Evolutionary conservation across 1,139 yeast species (phyloP), one percentile per base, ranked within the genome.

Genomic region (Debaryomyces psychrophilus): DNA sequence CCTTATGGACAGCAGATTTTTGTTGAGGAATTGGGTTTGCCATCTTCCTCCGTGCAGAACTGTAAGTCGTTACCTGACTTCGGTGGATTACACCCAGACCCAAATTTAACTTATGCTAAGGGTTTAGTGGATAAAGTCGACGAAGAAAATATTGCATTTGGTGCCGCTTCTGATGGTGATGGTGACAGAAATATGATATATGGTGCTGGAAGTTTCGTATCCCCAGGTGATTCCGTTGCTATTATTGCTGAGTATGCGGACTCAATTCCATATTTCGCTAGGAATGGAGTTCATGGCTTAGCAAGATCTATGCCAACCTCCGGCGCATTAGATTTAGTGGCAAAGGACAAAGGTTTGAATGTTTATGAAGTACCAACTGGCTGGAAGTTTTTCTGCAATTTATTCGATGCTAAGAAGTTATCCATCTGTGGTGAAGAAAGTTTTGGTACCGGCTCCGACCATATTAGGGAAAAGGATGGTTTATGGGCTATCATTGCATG

Each of bases 241-340:
- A 92, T 93, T 57, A 93, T 93, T 64, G 92, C 98, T 18, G 98
- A 93, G 71, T 88, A 93, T 62, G 93, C 96, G 8, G 79, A 79
- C 48, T 80, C 80, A 53, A 93, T 93, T 57, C 99, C 99, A 14
- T 93, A 92, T 71, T 93, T 95, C 73, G 77, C 81, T 58, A 82
- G 86, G 59, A 82, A 83, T 52, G 98, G 98, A 38, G 87, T 92
- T 31, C 79, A 87, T 60, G 99, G 99, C 5, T 76, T 93, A 47
- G 99, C 99, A n/a, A 82, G 99, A 65, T 89, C 97, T 12, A 93
- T 93, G 97, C 99, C 99, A 46, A 93, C 99, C 5, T 85, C 95
- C 6, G 90, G 90, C 33, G 99, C 99, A 29, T 79, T 93, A 58
- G 99, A 93, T 62, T 77, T 87, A 49, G 99, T 93, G 27, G 99